A percentile compares a stretch with the other conserved stretches of the same genome.
Conservation (phyloP, 768 basidiomycete genomes). For the Russula ochroleuca region DNA sequence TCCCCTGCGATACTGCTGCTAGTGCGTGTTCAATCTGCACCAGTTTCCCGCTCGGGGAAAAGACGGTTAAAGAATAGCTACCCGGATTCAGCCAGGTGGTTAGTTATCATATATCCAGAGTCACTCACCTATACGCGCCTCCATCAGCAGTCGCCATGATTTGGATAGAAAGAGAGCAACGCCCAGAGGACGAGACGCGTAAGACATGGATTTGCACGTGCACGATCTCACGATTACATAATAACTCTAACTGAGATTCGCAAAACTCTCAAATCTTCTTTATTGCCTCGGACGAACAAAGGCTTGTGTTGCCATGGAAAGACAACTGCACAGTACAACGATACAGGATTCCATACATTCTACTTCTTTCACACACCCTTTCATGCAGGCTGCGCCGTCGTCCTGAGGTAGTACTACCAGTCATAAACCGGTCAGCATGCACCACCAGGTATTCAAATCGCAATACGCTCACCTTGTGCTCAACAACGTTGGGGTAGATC, state of each 20-base stretch:
- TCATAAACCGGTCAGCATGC: slow-evolving; percentile 2
- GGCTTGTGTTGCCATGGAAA: background rate
- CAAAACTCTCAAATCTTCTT: background rate
- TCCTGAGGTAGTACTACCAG: slow-evolving; percentile 79
- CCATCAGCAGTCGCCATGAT: slow-evolving; percentile 73
- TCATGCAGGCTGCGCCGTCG: slow-evolving; percentile 49
- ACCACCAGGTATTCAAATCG: background rate
- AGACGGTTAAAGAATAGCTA: slow-evolving; percentile 98
- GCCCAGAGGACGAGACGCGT: slow-evolving; percentile 13
- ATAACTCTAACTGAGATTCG: background rate
- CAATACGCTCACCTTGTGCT: slow-evolving; percentile 60
- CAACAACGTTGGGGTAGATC: slow-evolving; percentile 79
- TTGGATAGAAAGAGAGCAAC: background rate
- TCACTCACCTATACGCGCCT: slow-evolving; percentile 37
- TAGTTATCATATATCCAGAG: background rate
- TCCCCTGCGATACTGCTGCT: slow-evolving; percentile 91
- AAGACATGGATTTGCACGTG: slow-evolving; percentile 19
- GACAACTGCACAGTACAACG: slow-evolving; percentile 4
- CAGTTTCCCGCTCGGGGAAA: slow-evolving; percentile 97
- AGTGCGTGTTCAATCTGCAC: slow-evolving; percentile 99
- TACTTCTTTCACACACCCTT: slow-evolving; percentile 25
- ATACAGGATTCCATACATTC: slow-evolving; percentile 11
- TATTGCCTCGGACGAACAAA: background rate
- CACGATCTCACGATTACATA: background rate
- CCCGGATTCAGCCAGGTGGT: background rate